phyloP scores from a whole-genome alignment of 495 filamentous ascomycete species.

The Neurospora sp. region DNA sequence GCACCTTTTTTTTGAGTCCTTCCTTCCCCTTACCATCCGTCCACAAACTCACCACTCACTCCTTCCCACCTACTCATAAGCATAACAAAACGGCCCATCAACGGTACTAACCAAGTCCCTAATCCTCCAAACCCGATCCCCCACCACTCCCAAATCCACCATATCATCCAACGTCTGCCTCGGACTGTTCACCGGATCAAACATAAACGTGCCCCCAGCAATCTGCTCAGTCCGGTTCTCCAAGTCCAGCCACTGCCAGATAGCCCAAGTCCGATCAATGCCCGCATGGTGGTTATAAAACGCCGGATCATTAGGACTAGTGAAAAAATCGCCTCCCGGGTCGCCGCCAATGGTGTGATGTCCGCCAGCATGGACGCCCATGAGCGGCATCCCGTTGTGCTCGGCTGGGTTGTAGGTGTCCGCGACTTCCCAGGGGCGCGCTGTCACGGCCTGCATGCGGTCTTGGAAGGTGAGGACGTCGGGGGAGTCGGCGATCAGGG shows the following conservation, averaged over 20 bases:
- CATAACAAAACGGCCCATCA: conserved; percentile 42
- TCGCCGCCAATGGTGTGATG: conserved; percentile 35
- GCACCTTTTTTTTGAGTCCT: not conserved
- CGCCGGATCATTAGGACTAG: conserved; percentile 53
- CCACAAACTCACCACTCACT: not conserved
- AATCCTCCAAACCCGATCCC: conserved; percentile 29
- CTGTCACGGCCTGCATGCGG: conserved; percentile 24
- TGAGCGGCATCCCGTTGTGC: conserved; percentile 14
- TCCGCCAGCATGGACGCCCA: conserved; percentile 32
- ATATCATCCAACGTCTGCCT: conserved; percentile 30
- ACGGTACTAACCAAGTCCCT: conserved; percentile 34
- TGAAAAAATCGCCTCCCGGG: conserved; percentile 39
- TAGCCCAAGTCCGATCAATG: conserved; percentile 59
- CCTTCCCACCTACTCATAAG: conserved; percentile 26
- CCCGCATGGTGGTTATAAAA: conserved; percentile 61
- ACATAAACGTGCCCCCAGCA: conserved; percentile 30
- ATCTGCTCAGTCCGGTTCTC: conserved; percentile 23
- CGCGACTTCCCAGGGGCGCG: conserved; percentile 4
- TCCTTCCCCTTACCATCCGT: not conserved
- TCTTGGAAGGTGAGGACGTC: conserved; percentile 38
- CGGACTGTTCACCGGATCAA: conserved; percentile 20
- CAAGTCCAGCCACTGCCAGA: conserved; percentile 50
- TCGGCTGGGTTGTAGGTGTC: not conserved
- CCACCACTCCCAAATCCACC: conserved; percentile 33
- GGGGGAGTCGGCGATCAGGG: conserved; percentile 34